Evolutionary conservation across 192 early-diverging fungal species (phyloP).

Genomic region (Backusella tarrabulga): DNA sequence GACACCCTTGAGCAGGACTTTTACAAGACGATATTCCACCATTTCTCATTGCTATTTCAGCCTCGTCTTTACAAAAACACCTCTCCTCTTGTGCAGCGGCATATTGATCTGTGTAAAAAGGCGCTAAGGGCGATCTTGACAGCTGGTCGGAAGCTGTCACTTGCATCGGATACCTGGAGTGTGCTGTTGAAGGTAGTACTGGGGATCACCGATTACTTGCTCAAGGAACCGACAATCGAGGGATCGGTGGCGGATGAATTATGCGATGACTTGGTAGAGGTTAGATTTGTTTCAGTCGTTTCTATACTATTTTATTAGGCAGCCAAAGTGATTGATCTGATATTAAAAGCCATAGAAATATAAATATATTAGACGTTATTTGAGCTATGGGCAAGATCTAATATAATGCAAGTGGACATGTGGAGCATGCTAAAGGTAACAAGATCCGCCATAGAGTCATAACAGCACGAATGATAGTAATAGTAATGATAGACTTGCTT

Average conservation of each 20-base stretch:
- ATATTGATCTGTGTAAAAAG: slow-evolving; percentile 73
- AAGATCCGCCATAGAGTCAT: not conserved
- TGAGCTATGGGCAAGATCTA: slow-evolving; percentile 77
- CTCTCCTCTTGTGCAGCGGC: slow-evolving; percentile 44
- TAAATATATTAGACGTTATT: slow-evolving; percentile 49
- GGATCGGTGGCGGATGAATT: slow-evolving; percentile 69
- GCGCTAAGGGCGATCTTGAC: slow-evolving; percentile 57
- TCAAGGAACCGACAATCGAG: slow-evolving; percentile 53
- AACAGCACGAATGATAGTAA: too few species aligned
- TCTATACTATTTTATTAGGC: slow-evolving; percentile 29
- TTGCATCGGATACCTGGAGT: slow-evolving; percentile 77
- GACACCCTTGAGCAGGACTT: slow-evolving; percentile 62
- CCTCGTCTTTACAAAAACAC: slow-evolving; percentile 38
- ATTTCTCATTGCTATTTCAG: slow-evolving; percentile 70
- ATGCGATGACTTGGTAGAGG: slow-evolving; percentile 66
- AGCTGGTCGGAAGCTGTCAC: slow-evolving; percentile 61
- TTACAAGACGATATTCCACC: slow-evolving; percentile 71
- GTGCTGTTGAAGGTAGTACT: slow-evolving; percentile 77
- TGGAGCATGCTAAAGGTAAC: slow-evolving; percentile 70
- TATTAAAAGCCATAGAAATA: not conserved
- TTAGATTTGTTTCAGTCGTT: not conserved
- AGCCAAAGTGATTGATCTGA: slow-evolving; percentile 33
- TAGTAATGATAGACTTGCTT: slow-evolving; percentile 40
- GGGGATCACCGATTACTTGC: slow-evolving; percentile 70
- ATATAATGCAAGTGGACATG: slow-evolving; percentile 61